These are phyloP conservation scores for Erodium texanum DNA, from an alignment of 441 rosid genomes.

Conservation along the genomic window DNA sequence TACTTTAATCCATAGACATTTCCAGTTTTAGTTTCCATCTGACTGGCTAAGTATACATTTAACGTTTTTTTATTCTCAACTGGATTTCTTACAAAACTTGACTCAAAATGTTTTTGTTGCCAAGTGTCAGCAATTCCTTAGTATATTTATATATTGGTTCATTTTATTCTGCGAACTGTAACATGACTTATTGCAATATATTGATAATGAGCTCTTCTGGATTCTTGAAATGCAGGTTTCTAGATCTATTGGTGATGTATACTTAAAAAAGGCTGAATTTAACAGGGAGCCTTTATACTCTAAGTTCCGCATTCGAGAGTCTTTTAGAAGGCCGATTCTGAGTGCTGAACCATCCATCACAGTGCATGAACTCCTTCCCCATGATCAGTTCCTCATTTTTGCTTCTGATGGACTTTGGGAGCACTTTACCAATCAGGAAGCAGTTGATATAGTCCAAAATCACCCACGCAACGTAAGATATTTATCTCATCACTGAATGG, in stretches of 20 bases:
- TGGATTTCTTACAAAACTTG: no score
- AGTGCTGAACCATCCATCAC: conserved; percentile 74
- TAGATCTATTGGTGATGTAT: conserved; percentile 85
- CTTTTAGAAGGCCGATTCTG: conserved; percentile 62
- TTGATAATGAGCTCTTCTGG: background rate
- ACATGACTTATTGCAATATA: background rate
- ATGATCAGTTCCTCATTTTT: conserved; percentile 50
- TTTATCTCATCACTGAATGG: background rate
- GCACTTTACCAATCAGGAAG: conserved; percentile 79
- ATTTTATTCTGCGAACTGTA: no score
- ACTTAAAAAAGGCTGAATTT: conserved; percentile 85
- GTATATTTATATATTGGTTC: background rate
- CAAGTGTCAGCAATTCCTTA: background rate
- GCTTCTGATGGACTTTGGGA: conserved; percentile 51
- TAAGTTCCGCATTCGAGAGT: conserved; percentile 66
- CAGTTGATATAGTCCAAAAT: conserved; percentile 21
- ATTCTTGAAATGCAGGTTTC: conserved; percentile 47
- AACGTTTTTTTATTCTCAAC: no score
- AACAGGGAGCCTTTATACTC: conserved; percentile 72
- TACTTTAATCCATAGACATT: no score
- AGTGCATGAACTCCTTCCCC: conserved; percentile 52
- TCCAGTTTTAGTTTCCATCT: no score
- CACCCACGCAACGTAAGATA: conserved; percentile 57
- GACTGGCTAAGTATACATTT: no score
- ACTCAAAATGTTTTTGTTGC: background rate